Evolutionary conservation across 169 alveolate genomes (phyloP).

Genomic region (Plasmodium sp.): DNA sequence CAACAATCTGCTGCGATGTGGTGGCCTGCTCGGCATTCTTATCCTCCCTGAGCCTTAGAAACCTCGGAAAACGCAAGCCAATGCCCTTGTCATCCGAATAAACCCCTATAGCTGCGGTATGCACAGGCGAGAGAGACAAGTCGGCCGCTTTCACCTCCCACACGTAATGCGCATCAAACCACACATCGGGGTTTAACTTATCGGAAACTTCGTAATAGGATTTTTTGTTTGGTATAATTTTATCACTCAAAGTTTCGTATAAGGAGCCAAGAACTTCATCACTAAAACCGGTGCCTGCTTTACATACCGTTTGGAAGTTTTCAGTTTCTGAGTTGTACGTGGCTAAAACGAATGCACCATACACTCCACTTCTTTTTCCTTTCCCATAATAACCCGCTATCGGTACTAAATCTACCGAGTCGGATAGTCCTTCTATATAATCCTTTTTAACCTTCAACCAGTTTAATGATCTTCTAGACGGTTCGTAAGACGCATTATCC

Average conservation of each 20-base stretch:
- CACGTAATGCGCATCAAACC: slow-evolving; percentile 94
- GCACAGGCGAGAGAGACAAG: slow-evolving; percentile 96
- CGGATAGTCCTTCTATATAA: slow-evolving; percentile 96
- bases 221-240: slow-evolving; percentile 83
- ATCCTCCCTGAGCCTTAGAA: slow-evolving; percentile 96
- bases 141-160: slow-evolving; percentile 99
- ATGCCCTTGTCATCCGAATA: slow-evolving; percentile 93
- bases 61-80: slow-evolving; percentile 98
- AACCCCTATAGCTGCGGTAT: slow-evolving; percentile 94
- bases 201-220: slow-evolving; percentile 81
- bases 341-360: slow-evolving; percentile 97
- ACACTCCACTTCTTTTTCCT: slow-evolving; percentile 95
- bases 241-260: slow-evolving; percentile 87
- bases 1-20: slow-evolving; percentile 90
- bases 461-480: slow-evolving; percentile 97
- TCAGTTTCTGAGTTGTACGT: slow-evolving; percentile 96
- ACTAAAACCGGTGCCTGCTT: slow-evolving; percentile 97
- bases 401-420: slow-evolving; percentile 98
- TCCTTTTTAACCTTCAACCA: slow-evolving; percentile 99
- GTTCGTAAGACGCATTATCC: slow-evolving; percentile 97
- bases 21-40: slow-evolving; percentile 96
- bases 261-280: slow-evolving; percentile 92
- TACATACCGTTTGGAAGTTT: slow-evolving; percentile 95
- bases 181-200: slow-evolving; percentile 88
- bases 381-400: slow-evolving; percentile 98